These are phyloP conservation scores for Globisporangium okanoganense DNA, from an alignment of 352 stramenopile genomes.

Conservation along the genomic window DNA sequence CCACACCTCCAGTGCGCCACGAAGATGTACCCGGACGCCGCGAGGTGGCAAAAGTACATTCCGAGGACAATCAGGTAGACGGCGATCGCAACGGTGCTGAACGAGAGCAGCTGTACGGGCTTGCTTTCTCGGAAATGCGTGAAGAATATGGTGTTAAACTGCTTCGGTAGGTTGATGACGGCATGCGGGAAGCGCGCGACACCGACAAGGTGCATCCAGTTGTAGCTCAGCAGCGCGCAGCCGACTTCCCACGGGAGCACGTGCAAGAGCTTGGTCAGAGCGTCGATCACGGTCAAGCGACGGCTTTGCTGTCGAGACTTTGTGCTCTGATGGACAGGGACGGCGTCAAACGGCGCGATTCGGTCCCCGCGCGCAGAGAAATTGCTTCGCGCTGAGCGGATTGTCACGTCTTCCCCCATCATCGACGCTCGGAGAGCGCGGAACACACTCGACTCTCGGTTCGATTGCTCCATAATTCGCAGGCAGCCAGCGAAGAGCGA, in stretches of 20 bases:
- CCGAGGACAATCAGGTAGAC: conserved; percentile 41
- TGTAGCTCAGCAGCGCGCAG: conserved; percentile 25
- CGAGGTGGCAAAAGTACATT: conserved; percentile 54
- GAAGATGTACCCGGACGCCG: conserved; percentile 58
- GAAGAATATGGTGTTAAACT: conserved; percentile 24
- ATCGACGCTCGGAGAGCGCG: conserved; percentile 1
- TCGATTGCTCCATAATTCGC: neutral
- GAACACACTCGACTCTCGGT: conserved; percentile 10
- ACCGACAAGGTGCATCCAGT: conserved; percentile 43
- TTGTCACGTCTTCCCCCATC: conserved; percentile 1
- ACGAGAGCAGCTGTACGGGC: conserved; percentile 33
- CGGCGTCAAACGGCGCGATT: conserved; percentile 14
- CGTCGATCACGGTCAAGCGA: neutral
- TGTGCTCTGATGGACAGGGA: conserved; percentile 1
- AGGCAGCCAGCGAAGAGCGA: conserved; percentile 1
- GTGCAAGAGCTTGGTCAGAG: conserved; percentile 2
- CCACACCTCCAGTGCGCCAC: conserved; percentile 45
- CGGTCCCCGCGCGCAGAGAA: conserved; percentile 15
- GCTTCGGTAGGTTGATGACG: conserved; percentile 6
- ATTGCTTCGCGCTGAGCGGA: conserved; percentile 7
- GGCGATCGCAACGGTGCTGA: conserved; percentile 41
- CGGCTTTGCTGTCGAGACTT: conserved; percentile 4
- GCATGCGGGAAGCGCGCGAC: conserved; percentile 25
- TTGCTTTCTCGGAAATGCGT: conserved; percentile 15
- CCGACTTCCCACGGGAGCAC: conserved; percentile 37